Conservation (phyloP, 768 basidiomycete species). For the Termitomyces sp. region DNA sequence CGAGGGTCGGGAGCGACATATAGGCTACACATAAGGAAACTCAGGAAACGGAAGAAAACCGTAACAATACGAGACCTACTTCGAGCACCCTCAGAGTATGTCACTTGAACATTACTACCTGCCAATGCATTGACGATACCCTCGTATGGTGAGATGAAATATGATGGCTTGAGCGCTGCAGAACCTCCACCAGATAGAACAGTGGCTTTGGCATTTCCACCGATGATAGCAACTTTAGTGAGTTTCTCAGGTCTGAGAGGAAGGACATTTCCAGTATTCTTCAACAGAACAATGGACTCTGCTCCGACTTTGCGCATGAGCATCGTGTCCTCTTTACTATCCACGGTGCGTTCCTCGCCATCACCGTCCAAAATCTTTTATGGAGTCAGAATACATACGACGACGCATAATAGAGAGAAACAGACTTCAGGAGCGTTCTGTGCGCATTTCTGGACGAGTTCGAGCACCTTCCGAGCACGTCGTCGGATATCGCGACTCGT, state of each 20-base stretch:
- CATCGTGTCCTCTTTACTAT: conserved; percentile 53
- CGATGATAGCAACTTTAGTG: conserved; percentile 72
- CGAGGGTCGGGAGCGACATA: conserved; percentile 61
- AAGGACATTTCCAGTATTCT: conserved; percentile 54
- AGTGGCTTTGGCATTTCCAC: conserved; percentile 61
- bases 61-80: conserved; percentile 31
- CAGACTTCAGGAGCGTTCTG: conserved; percentile 58
- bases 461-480: conserved; percentile 60
- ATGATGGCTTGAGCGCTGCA: conserved; percentile 67
- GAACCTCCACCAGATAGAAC: conserved; percentile 69
- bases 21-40: conserved; percentile 36
- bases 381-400: not conserved
- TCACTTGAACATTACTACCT: conserved; percentile 44
- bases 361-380: conserved; percentile 65
- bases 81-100: conserved; percentile 64
- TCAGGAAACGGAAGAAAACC: not conserved
- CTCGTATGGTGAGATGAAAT: conserved; percentile 72
- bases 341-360: conserved; percentile 56
- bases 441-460: conserved; percentile 67
- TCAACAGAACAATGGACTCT: conserved; percentile 69
- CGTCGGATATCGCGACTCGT: conserved; percentile 59
- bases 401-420: not conserved
- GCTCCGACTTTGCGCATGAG: conserved; percentile 66
- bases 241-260: conserved; percentile 45
- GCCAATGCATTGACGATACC: conserved; percentile 59